Evolutionary conservation across 2,329 filamentous ascomycete genomes (phyloP), one percentile per base, ranked within the genome.

Genomic region (Fusarium citri): DNA sequence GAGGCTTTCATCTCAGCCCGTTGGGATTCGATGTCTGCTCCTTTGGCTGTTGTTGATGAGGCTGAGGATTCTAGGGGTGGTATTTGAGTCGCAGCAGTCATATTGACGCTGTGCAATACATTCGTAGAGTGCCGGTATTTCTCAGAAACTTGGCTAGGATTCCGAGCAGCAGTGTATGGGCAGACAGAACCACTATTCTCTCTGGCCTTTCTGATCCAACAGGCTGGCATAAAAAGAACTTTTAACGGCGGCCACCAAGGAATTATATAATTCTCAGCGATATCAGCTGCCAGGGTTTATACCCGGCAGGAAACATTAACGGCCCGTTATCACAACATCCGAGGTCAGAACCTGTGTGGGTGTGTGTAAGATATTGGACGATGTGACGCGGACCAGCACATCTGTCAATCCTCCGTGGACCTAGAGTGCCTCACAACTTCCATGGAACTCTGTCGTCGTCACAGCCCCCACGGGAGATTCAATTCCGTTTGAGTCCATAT

Each of bases 1-100:
- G 80, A 79, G 45, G 82, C 73, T 26, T 77, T 80, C 58, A 66
- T 59, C 25, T 76, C 69, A 25, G 73, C 74, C 20, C 73, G 72
- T 50, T 81, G 80, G 11, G 83, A 78, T 75, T 87, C 85, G 57
- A 83, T 66, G 64, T 86, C 83, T 55, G 72, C 72, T 43, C 61
- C 59, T 37, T 72, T 47, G 34, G 49, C 68, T 40, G 72, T 77
- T 51, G 68, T 65, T 22, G 76, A 71, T 8, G 68, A 72, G 9
- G 68, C 73, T 11, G 66, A 69, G 11, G 71, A 73, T 37, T 51
- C 58, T 14, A 49, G 37, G 28, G 43, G 75, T 64, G 47, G 78
- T 77, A 26, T 50, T 58, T 66, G 68, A 22, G 65, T 51, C 50
- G 42, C 14, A 34, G 43, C 53, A 34, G 47, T 37, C 55, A 62